Evolutionary conservation across 1,284 basidiomycete genomes (phyloP), one percentile per base, ranked within the genome.

Genomic region (Ganoderma lucidum): DNA sequence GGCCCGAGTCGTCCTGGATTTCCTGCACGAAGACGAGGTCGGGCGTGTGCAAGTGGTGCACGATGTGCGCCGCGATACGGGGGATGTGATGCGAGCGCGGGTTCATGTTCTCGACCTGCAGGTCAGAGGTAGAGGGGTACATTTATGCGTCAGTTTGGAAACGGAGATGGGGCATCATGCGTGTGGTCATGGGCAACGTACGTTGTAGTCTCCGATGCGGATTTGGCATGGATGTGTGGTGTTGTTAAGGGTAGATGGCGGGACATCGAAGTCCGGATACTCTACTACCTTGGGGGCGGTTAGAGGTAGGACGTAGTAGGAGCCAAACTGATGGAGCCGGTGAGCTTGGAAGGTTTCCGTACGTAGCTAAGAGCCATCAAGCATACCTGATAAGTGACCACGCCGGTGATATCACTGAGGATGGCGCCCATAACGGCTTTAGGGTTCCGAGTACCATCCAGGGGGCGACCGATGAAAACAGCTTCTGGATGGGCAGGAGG

Each of bases 1-100:
- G 74, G 3, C 89, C 90, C 3, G 84, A 86, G 77, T 90, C 86
- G 76, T 91, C 89, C 74, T 91, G 88, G 28, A 91, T 87, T 75
- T 92, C 90, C 78, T 92, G 90, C 17, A 92, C 71, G 76, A 90
- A 90, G 70, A 91, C 77, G 68, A 91, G 83, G 73, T 90, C 88
- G 0, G 90, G 90, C 0, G 83, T 81, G 30, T 82, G 80, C n/a
- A 92, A 82, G 70, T 83, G 81, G 37, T 82, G 79, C 23, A 80
- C 85, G 62, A 91, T 88, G 72, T 91, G 89, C n/a, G 80, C 73
- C 1, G 88, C 89, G 51, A 91, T 81, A 23, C 75, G 75, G 4
- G 83, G 80, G 6, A 90, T 78, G 73, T 88, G 86, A 9, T 78
- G 73, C 2, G 85, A 86, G 2, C 80, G 85, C 3, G 88, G 88